A percentile compares a stretch with the other conserved stretches of the same genome.
Evolutionary conservation across 2,329 filamentous ascomycete genomes (phyloP).

Genomic region (Nemania sp.): DNA sequence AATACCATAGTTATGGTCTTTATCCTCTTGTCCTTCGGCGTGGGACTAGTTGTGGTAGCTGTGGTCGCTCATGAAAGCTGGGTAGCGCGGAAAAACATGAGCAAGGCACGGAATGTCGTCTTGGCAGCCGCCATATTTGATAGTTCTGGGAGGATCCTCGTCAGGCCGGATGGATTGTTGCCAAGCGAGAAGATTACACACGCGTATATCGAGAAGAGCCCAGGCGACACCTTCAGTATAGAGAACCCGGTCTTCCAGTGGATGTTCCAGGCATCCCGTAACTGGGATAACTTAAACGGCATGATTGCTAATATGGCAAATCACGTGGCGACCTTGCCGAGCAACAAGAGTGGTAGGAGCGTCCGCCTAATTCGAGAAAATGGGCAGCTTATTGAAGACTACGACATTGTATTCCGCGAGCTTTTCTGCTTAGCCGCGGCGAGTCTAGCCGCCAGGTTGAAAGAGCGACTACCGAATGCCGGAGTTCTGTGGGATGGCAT

Average conservation of each 20-base stretch:
- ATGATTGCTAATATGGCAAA: conserved; percentile 78
- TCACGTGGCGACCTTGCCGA: conserved; percentile 70
- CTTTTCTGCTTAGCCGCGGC: conserved; percentile 84
- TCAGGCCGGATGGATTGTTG: conserved; percentile 75
- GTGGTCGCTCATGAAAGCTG: conserved; percentile 67
- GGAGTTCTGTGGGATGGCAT: conserved; percentile 83
- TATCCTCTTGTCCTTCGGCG: conserved; percentile 72
- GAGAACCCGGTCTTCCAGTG: conserved; percentile 86
- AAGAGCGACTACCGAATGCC: conserved; percentile 70
- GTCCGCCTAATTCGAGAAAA: conserved; percentile 64
- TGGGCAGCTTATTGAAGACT: conserved; percentile 72
- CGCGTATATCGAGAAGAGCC: conserved; percentile 76
- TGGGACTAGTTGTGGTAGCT: conserved; percentile 69
- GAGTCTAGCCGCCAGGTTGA: conserved; percentile 76
- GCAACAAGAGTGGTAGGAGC: conserved; percentile 53
- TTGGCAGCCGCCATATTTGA: conserved; percentile 76
- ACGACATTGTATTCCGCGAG: conserved; percentile 82
- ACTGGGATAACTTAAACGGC: conserved; percentile 77
- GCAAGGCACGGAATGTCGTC: conserved; percentile 71
- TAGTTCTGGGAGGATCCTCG: conserved; percentile 72
- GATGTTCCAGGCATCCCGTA: conserved; percentile 84
- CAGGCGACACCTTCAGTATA: conserved; percentile 80
- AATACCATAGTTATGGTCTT: conserved; percentile 80
- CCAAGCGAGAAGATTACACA: conserved; percentile 83
- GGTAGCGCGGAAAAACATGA: conserved; percentile 65